A percentile compares a stretch with the other conserved stretches of the same genome.
These are phyloP conservation scores for Blastosporella zonata DNA, from an alignment of 1,284 basidiomycete genomes.

Conservation along the genomic window DNA sequence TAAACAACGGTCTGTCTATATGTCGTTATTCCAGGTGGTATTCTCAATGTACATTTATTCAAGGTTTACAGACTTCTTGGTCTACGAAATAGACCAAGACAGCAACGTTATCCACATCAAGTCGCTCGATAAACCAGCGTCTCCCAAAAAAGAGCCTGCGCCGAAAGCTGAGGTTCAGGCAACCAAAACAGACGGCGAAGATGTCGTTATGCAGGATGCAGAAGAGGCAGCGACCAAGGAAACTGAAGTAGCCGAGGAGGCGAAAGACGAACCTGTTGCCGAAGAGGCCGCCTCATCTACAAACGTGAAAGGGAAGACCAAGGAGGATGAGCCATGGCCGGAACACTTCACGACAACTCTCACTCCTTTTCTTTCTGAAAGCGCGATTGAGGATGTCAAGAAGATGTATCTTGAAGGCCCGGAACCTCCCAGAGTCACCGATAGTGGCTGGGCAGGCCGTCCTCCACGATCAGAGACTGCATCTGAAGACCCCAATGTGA, in stretches of 20 bases:
- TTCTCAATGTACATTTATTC: slow-evolving; percentile 10
- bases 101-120: slow-evolving; percentile 78
- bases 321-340: slow-evolving; percentile 56
- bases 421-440: slow-evolving; percentile 63
- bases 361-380: slow-evolving; percentile 59
- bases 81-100: slow-evolving; percentile 83
- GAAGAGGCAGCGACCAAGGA: slow-evolving; percentile 4
- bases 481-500: slow-evolving; percentile 22
- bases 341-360: slow-evolving; percentile 56
- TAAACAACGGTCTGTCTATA: slow-evolving; percentile 74
- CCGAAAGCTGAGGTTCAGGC: slow-evolving; percentile 13
- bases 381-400: slow-evolving; percentile 62
- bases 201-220: slow-evolving; percentile 19
- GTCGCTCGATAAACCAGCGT: slow-evolving; percentile 67
- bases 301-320: slow-evolving; percentile 16
- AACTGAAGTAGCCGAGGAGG: slow-evolving; percentile 1
- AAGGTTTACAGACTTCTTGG: slow-evolving; percentile 94
- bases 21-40: slow-evolving; percentile 3
- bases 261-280: slow-evolving; percentile 5
- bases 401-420: slow-evolving; percentile 74
- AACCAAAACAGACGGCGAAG: slow-evolving; percentile 16
- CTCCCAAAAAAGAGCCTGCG: slow-evolving; percentile 35
- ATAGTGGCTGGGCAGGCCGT: slow-evolving; percentile 65
- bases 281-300: slow-evolving; percentile 15
- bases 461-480: slow-evolving; percentile 30